Evolutionary conservation across 2,329 filamentous ascomycete species (phyloP), one percentile per base, ranked within the genome.

Genomic region (Curvularia spicifera): DNA sequence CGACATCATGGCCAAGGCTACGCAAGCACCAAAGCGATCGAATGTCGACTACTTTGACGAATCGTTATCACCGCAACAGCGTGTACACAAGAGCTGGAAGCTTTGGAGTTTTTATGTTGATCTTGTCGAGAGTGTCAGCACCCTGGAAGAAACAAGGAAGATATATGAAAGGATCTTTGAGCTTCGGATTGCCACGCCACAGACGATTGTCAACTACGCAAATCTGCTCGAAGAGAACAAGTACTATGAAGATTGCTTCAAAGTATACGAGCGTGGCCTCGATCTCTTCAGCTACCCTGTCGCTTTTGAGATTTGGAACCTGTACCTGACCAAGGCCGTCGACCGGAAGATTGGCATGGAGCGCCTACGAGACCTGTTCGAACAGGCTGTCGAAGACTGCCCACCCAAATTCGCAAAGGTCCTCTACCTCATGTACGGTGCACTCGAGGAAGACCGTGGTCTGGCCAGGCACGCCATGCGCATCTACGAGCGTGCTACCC

Each of bases 11-110:
- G 91, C 91, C 40, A 98, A 97, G 77, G 95, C 95, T 18, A 94
- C 95, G 5, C 93, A 97, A 76, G 91, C 95, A n/a, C 93, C 95
- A 0, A 98, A 98, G 78, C 84, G 92, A 65, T 97, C 94, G n/a
- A 96, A 88, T 2, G 93, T 99, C n/a, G 95, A 99, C 80, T 99
- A 98, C 75, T 99, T 98, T 72, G 95, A 99, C 75, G 96, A 99
- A 75, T 92, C 87, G 0, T 81, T 99, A 6, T 93, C 92, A 1
- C 94, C 95, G 4, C 95, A 99, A 75, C 95, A 98, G 80, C 87
- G 96, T 62, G 91, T 99, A 3, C 95, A 99, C 81, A 99, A 99
- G 83, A 97, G 92, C 74, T 99, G 95, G 95, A 99, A 98, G 77
- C 80, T 99, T 10, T 99, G 95, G 95, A 97, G 93, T 78, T 99